A percentile compares a stretch with the other conserved stretches of the same genome.
phyloP scores from a whole-genome alignment of 768 basidiomycete species.

The Strobilomyces dryophilus region DNA sequence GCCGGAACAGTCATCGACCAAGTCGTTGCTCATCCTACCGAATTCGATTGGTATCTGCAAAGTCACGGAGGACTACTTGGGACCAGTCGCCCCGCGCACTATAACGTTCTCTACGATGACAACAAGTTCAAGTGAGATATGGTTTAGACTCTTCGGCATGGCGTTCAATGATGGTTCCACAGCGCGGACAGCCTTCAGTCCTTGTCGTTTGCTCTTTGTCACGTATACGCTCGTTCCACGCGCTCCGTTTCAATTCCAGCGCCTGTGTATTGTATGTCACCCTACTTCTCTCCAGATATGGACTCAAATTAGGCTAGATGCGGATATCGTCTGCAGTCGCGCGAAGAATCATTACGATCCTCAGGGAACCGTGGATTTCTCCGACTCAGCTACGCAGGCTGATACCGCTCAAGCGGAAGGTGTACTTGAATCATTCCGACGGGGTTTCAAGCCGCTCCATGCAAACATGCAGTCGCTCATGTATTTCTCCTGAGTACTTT shows the following conservation, averaged over 20 bases:
- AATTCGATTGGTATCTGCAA: conserved; percentile 76
- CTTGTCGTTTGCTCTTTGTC: conserved; percentile 70
- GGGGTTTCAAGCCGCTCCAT: conserved; percentile 56
- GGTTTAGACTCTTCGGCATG: neutral
- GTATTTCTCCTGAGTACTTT: conserved; percentile 48
- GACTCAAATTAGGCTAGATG: conserved; percentile 43
- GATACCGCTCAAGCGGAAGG: conserved; percentile 39
- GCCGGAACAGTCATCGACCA: conserved; percentile 78
- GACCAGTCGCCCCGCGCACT: conserved; percentile 66
- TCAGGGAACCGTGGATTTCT: conserved; percentile 49
- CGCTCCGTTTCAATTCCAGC: conserved; percentile 81
- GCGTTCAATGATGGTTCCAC: conserved; percentile 7
- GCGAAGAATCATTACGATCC: conserved; percentile 82
- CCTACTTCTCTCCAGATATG: neutral
- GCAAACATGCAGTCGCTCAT: conserved; percentile 45
- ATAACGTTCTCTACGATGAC: conserved; percentile 41
- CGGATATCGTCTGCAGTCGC: conserved; percentile 71
- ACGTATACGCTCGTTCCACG: conserved; percentile 77
- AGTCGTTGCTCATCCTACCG: conserved; percentile 64
- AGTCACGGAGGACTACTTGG: conserved; percentile 76
- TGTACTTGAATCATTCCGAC: conserved; percentile 45
- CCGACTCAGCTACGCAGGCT: conserved; percentile 51
- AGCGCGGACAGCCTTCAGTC: conserved; percentile 69
- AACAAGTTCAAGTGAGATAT: conserved; percentile 53
- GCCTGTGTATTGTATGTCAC: conserved; percentile 63